Base-by-base conservation (phyloP, 2,329 filamentous ascomycete genomes). In the Alternaria incomplexa region DNA sequence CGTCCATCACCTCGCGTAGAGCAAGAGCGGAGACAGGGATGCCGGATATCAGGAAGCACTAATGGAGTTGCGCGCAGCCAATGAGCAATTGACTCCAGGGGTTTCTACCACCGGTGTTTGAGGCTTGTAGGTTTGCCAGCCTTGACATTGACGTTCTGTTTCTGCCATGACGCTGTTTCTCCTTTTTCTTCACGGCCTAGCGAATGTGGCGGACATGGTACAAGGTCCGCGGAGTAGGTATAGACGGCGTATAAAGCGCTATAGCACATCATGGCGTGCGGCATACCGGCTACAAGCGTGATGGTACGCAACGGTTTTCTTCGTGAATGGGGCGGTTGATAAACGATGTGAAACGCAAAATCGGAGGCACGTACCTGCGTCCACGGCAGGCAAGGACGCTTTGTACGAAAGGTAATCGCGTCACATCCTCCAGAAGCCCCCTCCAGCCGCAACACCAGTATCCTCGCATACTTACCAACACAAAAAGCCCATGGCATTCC, bases 251-350 rank as follows among this genome's bases (percentile, higher is more conserved):
- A 43, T 30, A 51, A 17, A 3, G 30, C 26, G 40, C 23, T 28
- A 44, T 50, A 26, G 28, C 23, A 12, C n/a, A 44, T 50, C 1
- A 40, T 23, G 23, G 56, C 45, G 28, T 48, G 46, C 32, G 56
- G 46, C 15, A 58, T 44, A 58, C 32, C 46, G 56, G 56, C 17
- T 26, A 22, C 26, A 58, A 58, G 52, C 30, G 22, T 51, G 28
- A 20, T 36, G 10, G 12, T 15, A 40, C 17, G n/a, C 11, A 30
- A n/a, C 22, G 17, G 26, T 20, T n/a, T 22, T 32, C 26, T 40
- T 6, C 5, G 0, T 40, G n/a, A 40, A 40, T 17, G 36, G 36
- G 9, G 36, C 36, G 36, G 36, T 11, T 40, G 36, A 40, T 40
- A 40, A 11, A 17, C 36, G 36, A 40, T 17, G n/a, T 40, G 36